Conservation (phyloP, 441 rosid species). For the Aquilaria agallochum region DNA sequence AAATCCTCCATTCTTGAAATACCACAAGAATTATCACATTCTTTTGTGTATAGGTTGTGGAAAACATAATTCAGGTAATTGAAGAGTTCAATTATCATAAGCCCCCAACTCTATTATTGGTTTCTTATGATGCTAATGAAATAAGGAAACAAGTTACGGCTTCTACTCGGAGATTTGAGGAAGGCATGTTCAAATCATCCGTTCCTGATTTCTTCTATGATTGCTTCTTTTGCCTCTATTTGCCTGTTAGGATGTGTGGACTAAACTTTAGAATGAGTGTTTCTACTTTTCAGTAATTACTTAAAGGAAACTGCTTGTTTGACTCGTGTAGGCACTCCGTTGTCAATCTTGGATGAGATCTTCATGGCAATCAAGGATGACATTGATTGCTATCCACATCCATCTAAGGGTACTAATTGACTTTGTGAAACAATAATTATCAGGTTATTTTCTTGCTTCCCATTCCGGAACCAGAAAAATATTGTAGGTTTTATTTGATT, state of each 20-base stretch:
- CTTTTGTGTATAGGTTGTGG: too few relatives aligned
- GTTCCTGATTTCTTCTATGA: background rate
- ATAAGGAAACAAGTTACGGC: constrained; percentile 1
- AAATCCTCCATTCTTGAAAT: too few relatives aligned
- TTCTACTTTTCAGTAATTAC: constrained; percentile 1
- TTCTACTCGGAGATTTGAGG: constrained; percentile 75
- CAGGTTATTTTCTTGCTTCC: constrained; percentile 7
- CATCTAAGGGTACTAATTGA: constrained; percentile 50
- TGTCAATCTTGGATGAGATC: constrained; percentile 81
- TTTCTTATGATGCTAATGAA: too few relatives aligned
- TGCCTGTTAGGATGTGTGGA: too few relatives aligned
- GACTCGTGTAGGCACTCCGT: constrained; percentile 56
- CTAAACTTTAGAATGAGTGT: too few relatives aligned
- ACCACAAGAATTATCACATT: too few relatives aligned
- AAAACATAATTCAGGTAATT: too few relatives aligned
- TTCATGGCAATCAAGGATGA: constrained; percentile 90
- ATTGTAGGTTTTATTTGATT: constrained; percentile 10
- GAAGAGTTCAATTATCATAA: too few relatives aligned
- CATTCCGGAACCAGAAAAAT: constrained; percentile 9
- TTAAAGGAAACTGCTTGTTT: constrained; percentile 8
- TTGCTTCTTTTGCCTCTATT: too few relatives aligned
- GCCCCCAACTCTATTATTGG: too few relatives aligned
- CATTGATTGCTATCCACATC: constrained; percentile 76
- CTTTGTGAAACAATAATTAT: constrained; percentile 1
- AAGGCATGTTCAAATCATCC: constrained; percentile 42